phyloP scores from a whole-genome alignment of 2,329 filamentous ascomycete species.

The Dothideomycetes sp. region DNA sequence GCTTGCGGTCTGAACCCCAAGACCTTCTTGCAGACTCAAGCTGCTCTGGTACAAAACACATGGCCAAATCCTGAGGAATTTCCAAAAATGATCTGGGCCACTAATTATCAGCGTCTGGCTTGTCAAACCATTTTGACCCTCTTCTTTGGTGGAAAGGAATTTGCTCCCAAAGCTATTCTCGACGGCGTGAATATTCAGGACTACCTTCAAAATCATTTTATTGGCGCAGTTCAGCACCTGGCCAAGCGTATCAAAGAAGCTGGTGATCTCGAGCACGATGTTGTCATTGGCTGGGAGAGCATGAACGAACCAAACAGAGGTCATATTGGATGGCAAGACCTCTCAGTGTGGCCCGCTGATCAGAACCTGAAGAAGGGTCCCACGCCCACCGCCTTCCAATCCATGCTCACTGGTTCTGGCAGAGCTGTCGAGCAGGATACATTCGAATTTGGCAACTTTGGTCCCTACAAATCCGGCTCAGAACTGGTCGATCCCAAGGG shows the following conservation, averaged over 20 bases:
- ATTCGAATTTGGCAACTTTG: constrained; percentile 89
- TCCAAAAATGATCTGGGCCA: constrained; percentile 99
- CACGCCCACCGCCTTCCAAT: constrained; percentile 88
- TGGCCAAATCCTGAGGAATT: constrained; percentile 77
- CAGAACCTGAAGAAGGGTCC: constrained; percentile 90
- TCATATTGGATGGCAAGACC: constrained; percentile 71
- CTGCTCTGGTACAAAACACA: constrained; percentile 89
- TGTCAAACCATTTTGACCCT: constrained; percentile 87
- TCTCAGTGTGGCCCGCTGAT: constrained; percentile 72
- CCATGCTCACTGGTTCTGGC: constrained; percentile 83
- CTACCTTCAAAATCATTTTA: constrained; percentile 79
- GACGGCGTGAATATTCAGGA: constrained; percentile 95
- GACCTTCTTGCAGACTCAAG: constrained; percentile 76
- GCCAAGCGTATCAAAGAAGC: constrained; percentile 81
- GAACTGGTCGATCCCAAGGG: constrained; percentile 81
- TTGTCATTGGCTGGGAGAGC: constrained; percentile 92
- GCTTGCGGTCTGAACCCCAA: constrained; percentile 84
- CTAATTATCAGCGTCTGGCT: constrained; percentile 84
- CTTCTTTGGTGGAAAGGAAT: constrained; percentile 84
- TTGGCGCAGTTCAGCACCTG: constrained; percentile 69
- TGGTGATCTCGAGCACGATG: constrained; percentile 74
- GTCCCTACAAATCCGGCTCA: constrained; percentile 80
- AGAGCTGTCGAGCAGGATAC: constrained; percentile 80
- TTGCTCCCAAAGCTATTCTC: constrained; percentile 92
- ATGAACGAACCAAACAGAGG: constrained; percentile 92